Evolutionary conservation across 1,284 basidiomycete species (phyloP), one percentile per base, ranked within the genome.

Genomic region (Ceratobasidium sp.): DNA sequence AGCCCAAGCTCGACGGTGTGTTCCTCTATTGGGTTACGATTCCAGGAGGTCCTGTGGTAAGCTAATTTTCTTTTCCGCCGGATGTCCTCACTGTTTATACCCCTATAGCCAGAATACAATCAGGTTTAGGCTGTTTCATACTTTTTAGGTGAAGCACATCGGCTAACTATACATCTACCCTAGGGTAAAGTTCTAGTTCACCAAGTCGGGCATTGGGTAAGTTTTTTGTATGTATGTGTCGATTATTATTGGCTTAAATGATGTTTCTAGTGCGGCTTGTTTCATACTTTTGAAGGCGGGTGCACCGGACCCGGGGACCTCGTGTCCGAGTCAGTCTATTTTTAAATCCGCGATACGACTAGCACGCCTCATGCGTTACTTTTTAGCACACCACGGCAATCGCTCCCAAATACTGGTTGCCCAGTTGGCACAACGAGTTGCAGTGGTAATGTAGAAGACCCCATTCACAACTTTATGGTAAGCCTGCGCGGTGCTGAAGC

Each of bases 391-490:
- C 54, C 54, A 7, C 26, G 26, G 14, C 26, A 57, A 30, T 23
- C 21, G 13, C 28, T 11, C 30, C 23, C 54, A 11, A 30, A 23
- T 13, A 57, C 54, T 21, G 54, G 54, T 13, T 57, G 54, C 30
- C 54, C 54, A 11, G 54, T 57, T 28, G 21, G 26, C 21, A 23
- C 26, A 13, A 30, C 28, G 14, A 28, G 26, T 30, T 57, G 54
- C 28, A 26, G 7, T 7, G 54, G 9, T 11, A 5, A 23, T 57
- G 54, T 23, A 23, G 9, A 26, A 8, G 54, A 57, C 21, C 54
- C 54, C 9, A 57, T 57, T 30, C 54, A n/a, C 30, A 57, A 57
- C 54, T n/a, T 30, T 32, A 57, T 57, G 54, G 54, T 57, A 8
- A 23, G 54, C 21, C 23, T n/a, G n/a, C n/a, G n/a, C n/a, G n/a